Evolutionary conservation across 129 eudicot species (phyloP).

Genomic region (Centaurea solstitialis): DNA sequence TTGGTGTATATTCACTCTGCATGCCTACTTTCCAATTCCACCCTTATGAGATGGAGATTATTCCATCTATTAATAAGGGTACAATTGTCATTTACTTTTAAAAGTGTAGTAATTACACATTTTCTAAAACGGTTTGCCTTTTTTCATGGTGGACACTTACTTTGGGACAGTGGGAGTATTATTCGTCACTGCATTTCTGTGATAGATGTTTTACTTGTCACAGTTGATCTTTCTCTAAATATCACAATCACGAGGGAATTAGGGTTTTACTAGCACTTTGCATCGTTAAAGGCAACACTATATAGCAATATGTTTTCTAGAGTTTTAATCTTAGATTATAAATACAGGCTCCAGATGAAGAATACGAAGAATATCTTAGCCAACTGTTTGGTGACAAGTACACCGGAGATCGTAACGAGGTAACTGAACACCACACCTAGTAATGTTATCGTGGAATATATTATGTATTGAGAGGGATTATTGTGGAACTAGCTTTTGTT

Average conservation of each 20-base stretch:
- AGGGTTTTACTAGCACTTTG: not conserved
- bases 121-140: not conserved
- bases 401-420: conserved; percentile 88
- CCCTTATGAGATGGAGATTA: not conserved
- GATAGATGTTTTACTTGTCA: not conserved
- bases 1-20: not conserved
- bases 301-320: not conserved
- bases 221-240: not conserved
- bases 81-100: not conserved
- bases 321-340: not conserved
- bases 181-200: not conserved
- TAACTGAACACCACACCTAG: conserved; percentile 20
- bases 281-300: not conserved
- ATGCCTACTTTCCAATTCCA: not conserved
- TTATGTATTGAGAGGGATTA: no score
- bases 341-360: conserved; percentile 94
- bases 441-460: not conserved
- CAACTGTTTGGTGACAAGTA: conserved; percentile 74
- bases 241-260: not conserved
- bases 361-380: conserved; percentile 82
- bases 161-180: not conserved
- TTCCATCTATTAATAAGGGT: not conserved
- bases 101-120: not conserved
- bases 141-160: not conserved
- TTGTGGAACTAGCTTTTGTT: no score